Evolutionary conservation across 208 protist genomes (phyloP).

Genomic region (Wallacemonas rigidus): DNA sequence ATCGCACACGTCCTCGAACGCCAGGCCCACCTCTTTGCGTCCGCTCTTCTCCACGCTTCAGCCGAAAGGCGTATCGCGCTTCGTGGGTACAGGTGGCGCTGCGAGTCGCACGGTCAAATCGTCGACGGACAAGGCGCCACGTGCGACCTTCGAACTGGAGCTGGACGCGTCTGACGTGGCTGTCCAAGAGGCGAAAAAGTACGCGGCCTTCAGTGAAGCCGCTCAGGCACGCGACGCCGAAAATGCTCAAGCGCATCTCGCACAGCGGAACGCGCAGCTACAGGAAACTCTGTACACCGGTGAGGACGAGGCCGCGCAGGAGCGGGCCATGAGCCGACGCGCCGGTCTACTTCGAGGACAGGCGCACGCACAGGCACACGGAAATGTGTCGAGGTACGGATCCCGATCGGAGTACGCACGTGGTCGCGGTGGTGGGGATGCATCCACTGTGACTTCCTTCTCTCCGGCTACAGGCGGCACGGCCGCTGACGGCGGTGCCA

Average conservation of each 20-base stretch:
- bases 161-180: constrained; percentile 62
- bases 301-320: background rate
- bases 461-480: too few species aligned
- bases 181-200: constrained; percentile 67
- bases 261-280: background rate
- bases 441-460: too few species aligned
- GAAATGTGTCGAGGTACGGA: too few species aligned
- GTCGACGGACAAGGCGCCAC: background rate
- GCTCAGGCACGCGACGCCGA: constrained; percentile 22
- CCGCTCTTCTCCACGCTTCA: background rate
- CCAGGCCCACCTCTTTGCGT: background rate
- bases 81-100: background rate
- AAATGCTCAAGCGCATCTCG: constrained; percentile 5
- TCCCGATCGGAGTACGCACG: too few species aligned
- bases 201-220: constrained; percentile 35
- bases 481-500: too few species aligned
- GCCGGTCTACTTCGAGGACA: background rate
- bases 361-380: background rate
- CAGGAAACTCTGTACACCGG: constrained; percentile 1
- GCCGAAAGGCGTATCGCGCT: background rate
- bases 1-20: constrained; percentile 13
- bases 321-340: background rate
- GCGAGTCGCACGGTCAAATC: too few species aligned
- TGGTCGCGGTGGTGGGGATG: too few species aligned
- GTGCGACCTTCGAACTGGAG: constrained; percentile 32